Base-by-base conservation (phyloP, 768 basidiomycete genomes). In the Suillus occidentalis region DNA sequence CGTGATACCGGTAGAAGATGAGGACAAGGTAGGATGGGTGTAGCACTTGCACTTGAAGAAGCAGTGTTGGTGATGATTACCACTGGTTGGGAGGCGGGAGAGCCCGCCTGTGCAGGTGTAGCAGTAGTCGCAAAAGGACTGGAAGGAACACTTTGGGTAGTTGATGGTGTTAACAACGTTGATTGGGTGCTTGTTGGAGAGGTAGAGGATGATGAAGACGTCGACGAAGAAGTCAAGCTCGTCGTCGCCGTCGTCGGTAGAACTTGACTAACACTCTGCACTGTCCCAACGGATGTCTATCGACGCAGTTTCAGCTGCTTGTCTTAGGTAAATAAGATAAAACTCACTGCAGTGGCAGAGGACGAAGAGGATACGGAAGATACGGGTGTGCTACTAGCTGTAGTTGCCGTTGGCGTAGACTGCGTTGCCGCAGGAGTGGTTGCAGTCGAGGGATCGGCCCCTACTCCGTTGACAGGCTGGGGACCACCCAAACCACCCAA, bases 51-150 rank as follows among this genome's bases (percentile, higher is more conserved):
- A 12, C 68, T 60, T 42, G 64, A 25, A 39, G 39, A 34, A 18
- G 65, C 65, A 18, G 75, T 73, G 47, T 73, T 28, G 61, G 63
- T 66, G 22, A 65, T 7, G 36, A 65, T 68, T 18, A 62, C 7
- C 14, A 62, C 56, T 84, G 65, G 82, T 83, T 64, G 87, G 71
- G 57, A 81, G 87, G 66, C 84, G 90, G 56, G 91, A 67, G 62
- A 80, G 84, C 10, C 87, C 80, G 2, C 84, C 49, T 66, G 65
- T 16, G 62, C 70, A 71, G 50, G 75, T 71, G 63, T 66, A 28
- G 84, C 72, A 37, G 84, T 72, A 16, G 83, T 79, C 55, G 59
- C 58, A 25, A 43, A 52, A 53, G 63, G 61, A 40, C 69, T 63
- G 34, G 49, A 60, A 31, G 68, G 66, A 22, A 65, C 62, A 43